Evolutionary conservation across 768 basidiomycete species (phyloP).

Genomic region (Pleurotus pulmonarius): DNA sequence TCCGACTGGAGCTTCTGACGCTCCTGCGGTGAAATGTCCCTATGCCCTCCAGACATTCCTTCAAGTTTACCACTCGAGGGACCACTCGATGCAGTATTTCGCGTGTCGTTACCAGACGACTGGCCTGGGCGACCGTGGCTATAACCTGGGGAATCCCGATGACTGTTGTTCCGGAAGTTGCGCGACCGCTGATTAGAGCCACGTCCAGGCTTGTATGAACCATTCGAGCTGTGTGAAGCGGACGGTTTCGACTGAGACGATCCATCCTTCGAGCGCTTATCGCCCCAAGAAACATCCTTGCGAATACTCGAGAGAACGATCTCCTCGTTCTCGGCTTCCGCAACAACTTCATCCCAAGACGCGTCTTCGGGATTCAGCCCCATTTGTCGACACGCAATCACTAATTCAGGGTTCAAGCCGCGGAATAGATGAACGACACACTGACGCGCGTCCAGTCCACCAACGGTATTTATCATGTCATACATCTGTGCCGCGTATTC

Average conservation of each 20-base stretch:
- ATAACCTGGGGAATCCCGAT: too few relatives aligned
- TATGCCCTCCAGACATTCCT: neutral
- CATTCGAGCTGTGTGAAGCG: neutral
- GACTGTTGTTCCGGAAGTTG: too few relatives aligned
- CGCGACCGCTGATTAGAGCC: too few relatives aligned
- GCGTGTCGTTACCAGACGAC: neutral
- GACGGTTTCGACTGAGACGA: neutral
- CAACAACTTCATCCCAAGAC: slow-evolving; percentile 19
- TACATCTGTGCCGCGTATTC: slow-evolving; percentile 30
- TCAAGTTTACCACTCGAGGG: neutral
- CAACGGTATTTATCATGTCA: slow-evolving; percentile 29
- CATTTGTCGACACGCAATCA: slow-evolving; percentile 22
- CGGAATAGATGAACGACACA: slow-evolving; percentile 29
- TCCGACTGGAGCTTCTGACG: slow-evolving; percentile 9
- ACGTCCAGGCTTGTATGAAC: too few relatives aligned
- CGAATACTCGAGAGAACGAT: slow-evolving; percentile 11
- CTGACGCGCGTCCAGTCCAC: slow-evolving; percentile 20
- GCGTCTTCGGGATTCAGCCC: slow-evolving; percentile 23
- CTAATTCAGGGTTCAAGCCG: slow-evolving; percentile 20
- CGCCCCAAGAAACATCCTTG: neutral
- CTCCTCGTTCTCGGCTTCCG: slow-evolving; percentile 27
- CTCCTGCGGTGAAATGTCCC: slow-evolving; percentile 10
- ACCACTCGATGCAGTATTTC: neutral
- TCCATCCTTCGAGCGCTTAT: slow-evolving; percentile 9
- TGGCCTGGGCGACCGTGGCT: too few relatives aligned